Percentiles rank a stretch among this genome's conserved stretches.
These are phyloP conservation scores for Calycina marina DNA, from an alignment of 2,329 filamentous ascomycete genomes.

Conservation along the genomic window DNA sequence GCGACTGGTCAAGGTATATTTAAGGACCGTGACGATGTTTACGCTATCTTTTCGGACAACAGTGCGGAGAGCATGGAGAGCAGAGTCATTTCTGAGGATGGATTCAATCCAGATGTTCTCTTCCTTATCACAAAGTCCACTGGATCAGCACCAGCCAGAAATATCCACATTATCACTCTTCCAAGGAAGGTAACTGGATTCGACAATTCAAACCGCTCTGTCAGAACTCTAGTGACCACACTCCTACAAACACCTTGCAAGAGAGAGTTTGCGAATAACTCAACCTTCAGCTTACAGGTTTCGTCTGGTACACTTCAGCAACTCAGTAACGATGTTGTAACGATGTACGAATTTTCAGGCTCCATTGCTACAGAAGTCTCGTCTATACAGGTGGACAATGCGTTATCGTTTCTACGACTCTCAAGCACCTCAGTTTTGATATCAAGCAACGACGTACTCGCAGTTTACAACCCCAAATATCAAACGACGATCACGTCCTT, in stretches of 20 bases:
- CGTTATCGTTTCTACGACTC: constrained; percentile 49
- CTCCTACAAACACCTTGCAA: constrained; percentile 9
- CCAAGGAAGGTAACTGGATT: constrained; percentile 13
- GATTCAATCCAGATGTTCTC: constrained; percentile 37
- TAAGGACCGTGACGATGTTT: constrained; percentile 36
- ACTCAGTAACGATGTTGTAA: constrained; percentile 36
- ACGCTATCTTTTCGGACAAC: constrained; percentile 33
- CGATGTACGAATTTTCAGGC: constrained; percentile 48
- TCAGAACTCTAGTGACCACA: constrained; percentile 18
- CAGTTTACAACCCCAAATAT: constrained; percentile 56
- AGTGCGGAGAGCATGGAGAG: neutral
- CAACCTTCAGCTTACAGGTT: constrained; percentile 41
- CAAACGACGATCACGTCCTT: constrained; percentile 32
- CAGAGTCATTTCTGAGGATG: constrained; percentile 27
- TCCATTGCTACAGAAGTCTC: constrained; percentile 47
- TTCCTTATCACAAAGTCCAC: constrained; percentile 26
- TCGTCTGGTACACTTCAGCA: constrained; percentile 49
- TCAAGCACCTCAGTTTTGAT: constrained; percentile 52
- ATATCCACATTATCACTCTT: constrained; percentile 19
- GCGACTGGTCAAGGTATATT: constrained; percentile 25
- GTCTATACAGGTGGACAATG: constrained; percentile 33
- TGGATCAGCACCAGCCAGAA: constrained; percentile 9
- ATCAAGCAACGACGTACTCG: constrained; percentile 39
- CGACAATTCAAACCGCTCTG: constrained; percentile 14
- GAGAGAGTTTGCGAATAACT: constrained; percentile 2